Percentiles rank a stretch among this genome's conserved stretches.
Evolutionary conservation across 1,284 basidiomycete species (phyloP).

Genomic region (Fomitiporia mediterranea): DNA sequence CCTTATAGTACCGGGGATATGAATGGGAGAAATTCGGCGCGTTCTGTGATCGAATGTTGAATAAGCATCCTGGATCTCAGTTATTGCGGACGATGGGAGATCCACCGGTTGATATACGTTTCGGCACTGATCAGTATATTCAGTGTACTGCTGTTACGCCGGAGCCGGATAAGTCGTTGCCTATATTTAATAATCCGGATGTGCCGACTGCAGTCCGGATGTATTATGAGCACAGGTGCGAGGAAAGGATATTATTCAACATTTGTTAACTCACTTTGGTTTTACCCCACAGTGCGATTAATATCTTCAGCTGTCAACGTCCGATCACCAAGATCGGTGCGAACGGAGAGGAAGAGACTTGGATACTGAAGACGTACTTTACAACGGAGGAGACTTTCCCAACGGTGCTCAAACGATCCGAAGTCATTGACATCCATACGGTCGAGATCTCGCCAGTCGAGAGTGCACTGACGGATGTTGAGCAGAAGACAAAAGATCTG

Average conservation of each 20-base stretch:
- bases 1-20: conserved; percentile 75
- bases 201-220: conserved; percentile 75
- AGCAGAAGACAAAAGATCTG: conserved; percentile 74
- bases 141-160: conserved; percentile 85
- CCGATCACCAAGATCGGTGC: conserved; percentile 57
- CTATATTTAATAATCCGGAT: conserved; percentile 84
- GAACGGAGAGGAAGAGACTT: conserved; percentile 69
- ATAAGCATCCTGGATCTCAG: conserved; percentile 86
- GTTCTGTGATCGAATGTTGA: conserved; percentile 90
- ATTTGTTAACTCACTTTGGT: conserved; percentile 9
- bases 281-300: conserved; percentile 55
- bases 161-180: conserved; percentile 74
- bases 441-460: conserved; percentile 86
- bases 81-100: conserved; percentile 74
- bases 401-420: conserved; percentile 86
- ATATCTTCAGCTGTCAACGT: conserved; percentile 75
- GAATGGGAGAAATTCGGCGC: conserved; percentile 87
- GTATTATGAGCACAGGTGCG: conserved; percentile 84
- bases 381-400: conserved; percentile 90
- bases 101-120: conserved; percentile 76
- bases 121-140: conserved; percentile 80
- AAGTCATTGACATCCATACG: conserved; percentile 73
- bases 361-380: conserved; percentile 86
- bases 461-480: conserved; percentile 78
- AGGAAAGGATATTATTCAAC: conserved; percentile 18